Evolutionary conservation across 2,329 filamentous ascomycete genomes (phyloP).

Genomic region (Rhynchosporium graminicola): DNA sequence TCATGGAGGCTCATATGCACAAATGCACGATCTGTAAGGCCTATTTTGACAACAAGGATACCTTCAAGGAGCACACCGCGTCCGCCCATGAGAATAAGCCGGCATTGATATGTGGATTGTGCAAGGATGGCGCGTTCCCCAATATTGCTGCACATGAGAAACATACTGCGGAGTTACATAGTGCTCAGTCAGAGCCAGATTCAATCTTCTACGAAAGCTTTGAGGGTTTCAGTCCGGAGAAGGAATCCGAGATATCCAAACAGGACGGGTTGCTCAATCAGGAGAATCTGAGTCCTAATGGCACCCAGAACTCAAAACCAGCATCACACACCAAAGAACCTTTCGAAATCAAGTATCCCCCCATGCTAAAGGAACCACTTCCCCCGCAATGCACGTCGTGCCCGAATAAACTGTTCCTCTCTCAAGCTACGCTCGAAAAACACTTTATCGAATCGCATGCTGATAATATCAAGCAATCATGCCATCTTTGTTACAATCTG

Average conservation of each 20-base stretch:
- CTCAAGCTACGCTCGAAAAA: neutral
- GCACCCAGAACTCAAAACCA: too few species aligned
- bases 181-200: neutral
- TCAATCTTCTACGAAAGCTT: neutral
- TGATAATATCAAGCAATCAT: neutral
- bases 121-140: neutral
- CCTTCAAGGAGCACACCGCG: neutral
- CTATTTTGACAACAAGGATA: neutral
- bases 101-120: neutral
- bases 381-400: neutral
- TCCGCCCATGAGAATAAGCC: neutral
- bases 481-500: neutral
- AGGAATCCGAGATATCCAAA: too few species aligned
- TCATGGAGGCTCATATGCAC: neutral
- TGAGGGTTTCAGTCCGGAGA: too few species aligned
- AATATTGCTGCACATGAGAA: neutral
- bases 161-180: neutral
- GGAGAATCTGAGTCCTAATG: too few species aligned
- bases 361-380: neutral
- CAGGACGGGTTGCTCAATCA: too few species aligned
- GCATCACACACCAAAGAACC: neutral
- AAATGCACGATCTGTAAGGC: neutral
- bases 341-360: neutral
- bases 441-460: neutral
- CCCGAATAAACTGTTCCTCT: neutral